Conservation (phyloP, 2,329 filamentous ascomycete genomes). For the Blastomyces emzantsi region DNA sequence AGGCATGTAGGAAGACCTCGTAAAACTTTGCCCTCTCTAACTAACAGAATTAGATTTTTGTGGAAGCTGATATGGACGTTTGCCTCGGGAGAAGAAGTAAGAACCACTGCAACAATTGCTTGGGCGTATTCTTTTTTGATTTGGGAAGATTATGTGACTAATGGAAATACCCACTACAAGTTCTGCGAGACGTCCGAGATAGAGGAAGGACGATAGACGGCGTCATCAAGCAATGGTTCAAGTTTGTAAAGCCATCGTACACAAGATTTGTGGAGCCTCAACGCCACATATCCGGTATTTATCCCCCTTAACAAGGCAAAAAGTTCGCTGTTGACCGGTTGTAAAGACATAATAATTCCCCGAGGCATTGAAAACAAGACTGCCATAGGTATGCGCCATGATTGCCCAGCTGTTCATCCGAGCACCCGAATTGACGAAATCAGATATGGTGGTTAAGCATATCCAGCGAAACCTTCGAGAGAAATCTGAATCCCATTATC, state of each 20-base stretch:
- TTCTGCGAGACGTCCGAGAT: slow-evolving; percentile 79
- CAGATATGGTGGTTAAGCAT: slow-evolving; percentile 87
- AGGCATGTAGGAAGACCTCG: slow-evolving; percentile 43
- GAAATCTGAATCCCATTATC: slow-evolving; percentile 76
- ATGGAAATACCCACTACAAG: slow-evolving; percentile 36
- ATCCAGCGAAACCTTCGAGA: slow-evolving; percentile 78
- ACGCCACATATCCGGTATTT: slow-evolving; percentile 66
- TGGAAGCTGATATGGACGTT: slow-evolving; percentile 89
- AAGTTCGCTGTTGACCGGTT: slow-evolving; percentile 6
- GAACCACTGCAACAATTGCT: slow-evolving; percentile 23
- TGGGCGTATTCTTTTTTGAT: background rate
- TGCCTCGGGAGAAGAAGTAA: slow-evolving; percentile 81
- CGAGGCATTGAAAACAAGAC: slow-evolving; percentile 91
- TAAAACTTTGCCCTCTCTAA: slow-evolving; percentile 7
- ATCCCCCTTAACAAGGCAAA: background rate
- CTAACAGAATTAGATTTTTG: slow-evolving; percentile 61
- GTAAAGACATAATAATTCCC: slow-evolving; percentile 78
- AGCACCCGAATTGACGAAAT: slow-evolving; percentile 16
- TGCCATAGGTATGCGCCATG: slow-evolving; percentile 52
- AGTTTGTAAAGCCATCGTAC: slow-evolving; percentile 93
- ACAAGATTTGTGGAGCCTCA: slow-evolving; percentile 91
- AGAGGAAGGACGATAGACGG: slow-evolving; percentile 87
- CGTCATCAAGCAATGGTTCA: slow-evolving; percentile 97
- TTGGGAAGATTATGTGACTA: slow-evolving; percentile 14
- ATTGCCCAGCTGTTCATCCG: background rate